Evolutionary conservation across 345 rosid genomes (phyloP).

Genomic region (Gynandropsis gynandra): DNA sequence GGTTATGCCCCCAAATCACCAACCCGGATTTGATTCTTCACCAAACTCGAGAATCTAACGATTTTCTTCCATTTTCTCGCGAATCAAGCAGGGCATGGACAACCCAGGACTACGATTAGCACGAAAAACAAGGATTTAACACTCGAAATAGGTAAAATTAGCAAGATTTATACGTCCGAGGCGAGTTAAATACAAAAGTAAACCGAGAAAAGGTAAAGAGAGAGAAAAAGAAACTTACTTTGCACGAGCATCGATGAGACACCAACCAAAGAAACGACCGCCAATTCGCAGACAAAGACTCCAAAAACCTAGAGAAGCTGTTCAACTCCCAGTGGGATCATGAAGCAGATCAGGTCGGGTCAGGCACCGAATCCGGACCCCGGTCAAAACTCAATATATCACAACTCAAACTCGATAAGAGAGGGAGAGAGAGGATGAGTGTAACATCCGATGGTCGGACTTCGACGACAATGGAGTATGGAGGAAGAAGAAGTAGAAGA

Average conservation of each 20-base stretch:
- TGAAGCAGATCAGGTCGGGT: slow-evolving; percentile 31
- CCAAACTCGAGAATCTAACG: background rate
- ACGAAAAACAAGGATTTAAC: slow-evolving; percentile 13
- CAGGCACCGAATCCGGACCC: slow-evolving; percentile 1
- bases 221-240: slow-evolving; percentile 15
- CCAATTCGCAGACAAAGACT: slow-evolving; percentile 7
- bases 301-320: background rate
- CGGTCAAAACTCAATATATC: slow-evolving; percentile 12
- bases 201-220: background rate
- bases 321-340: slow-evolving; percentile 23
- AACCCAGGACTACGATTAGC: slow-evolving; percentile 21
- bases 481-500: slow-evolving; percentile 8
- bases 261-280: slow-evolving; percentile 17
- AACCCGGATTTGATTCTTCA: slow-evolving; percentile 1
- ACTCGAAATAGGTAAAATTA: slow-evolving; percentile 2
- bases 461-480: slow-evolving; percentile 14
- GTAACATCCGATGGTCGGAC: slow-evolving; percentile 26
- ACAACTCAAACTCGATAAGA: slow-evolving; percentile 5
- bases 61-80: slow-evolving; percentile 25
- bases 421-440: slow-evolving; percentile 15
- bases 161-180: background rate
- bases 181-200: background rate
- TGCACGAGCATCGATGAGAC: slow-evolving; percentile 23
- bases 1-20: slow-evolving; percentile 2
- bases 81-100: slow-evolving; percentile 26